Conservation (phyloP, 768 basidiomycete genomes). For the Dendrothele bispora region DNA sequence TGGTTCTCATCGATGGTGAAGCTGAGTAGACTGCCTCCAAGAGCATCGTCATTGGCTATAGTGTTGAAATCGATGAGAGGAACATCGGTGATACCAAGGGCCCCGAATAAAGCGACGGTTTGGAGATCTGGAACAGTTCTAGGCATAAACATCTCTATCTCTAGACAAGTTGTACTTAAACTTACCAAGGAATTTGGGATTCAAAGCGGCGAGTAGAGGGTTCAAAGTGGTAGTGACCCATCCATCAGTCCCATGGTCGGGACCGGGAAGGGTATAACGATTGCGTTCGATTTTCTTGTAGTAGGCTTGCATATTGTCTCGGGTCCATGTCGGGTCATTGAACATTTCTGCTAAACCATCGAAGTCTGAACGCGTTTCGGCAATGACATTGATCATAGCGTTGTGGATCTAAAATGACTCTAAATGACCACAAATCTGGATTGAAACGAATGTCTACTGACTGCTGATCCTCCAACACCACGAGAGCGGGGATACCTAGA, state of each 20-base stretch:
- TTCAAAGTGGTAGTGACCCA: slow-evolving; percentile 30
- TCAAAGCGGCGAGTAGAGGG: slow-evolving; percentile 16
- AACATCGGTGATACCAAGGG: slow-evolving; percentile 13
- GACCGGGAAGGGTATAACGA: slow-evolving; percentile 14
- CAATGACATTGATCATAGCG: slow-evolving; percentile 29
- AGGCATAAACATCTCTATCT: background rate
- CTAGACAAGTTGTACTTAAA: background rate
- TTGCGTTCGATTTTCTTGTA: slow-evolving; percentile 27
- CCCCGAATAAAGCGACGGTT: slow-evolving; percentile 16
- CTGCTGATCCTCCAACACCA: slow-evolving; percentile 29
- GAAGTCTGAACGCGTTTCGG: slow-evolving; percentile 23
- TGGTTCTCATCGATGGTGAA: slow-evolving; percentile 24
- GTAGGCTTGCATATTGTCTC: slow-evolving; percentile 29
- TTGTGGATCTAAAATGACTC: slow-evolving; percentile 23
- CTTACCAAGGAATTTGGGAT: slow-evolving; percentile 23
- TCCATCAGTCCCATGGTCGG: slow-evolving; percentile 27
- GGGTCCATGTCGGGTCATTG: slow-evolving; percentile 26
- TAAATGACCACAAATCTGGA: background rate
- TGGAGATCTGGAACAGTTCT: slow-evolving; percentile 21
- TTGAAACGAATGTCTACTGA: slow-evolving; percentile 6
- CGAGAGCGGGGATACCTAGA: slow-evolving; percentile 29
- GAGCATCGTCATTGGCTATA: slow-evolving; percentile 15
- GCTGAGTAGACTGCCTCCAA: slow-evolving; percentile 18
- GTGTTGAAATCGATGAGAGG: slow-evolving; percentile 24
- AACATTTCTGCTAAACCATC: slow-evolving; percentile 23